A percentile compares a stretch with the other conserved stretches of the same genome.
Conservation (phyloP, 2,329 filamentous ascomycete species). For the Colletotrichum phormii region DNA sequence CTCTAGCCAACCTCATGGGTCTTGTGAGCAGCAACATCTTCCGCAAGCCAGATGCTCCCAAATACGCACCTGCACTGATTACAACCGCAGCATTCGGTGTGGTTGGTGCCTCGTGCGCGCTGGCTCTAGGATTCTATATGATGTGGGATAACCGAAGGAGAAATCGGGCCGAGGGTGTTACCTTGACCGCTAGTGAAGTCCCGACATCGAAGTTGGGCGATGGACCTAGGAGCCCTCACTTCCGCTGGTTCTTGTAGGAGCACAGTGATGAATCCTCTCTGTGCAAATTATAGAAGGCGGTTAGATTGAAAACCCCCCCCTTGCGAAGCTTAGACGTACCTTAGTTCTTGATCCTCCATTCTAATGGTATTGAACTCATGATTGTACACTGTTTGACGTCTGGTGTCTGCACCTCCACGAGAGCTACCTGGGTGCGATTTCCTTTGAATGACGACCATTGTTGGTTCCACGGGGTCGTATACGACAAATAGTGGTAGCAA, state of each 20-base stretch:
- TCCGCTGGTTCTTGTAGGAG: constrained; percentile 60
- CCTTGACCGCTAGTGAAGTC: constrained; percentile 57
- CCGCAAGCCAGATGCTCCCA: constrained; percentile 70
- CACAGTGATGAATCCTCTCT: too few species aligned
- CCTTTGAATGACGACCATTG: background rate
- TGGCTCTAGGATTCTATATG: constrained; percentile 56
- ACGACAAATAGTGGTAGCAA: too few species aligned
- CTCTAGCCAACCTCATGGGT: constrained; percentile 82
- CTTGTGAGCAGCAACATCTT: constrained; percentile 79
- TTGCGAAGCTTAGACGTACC: too few species aligned
- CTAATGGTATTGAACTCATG: too few species aligned
- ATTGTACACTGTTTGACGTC: too few species aligned
- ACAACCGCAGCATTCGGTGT: constrained; percentile 75
- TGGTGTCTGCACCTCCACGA: too few species aligned
- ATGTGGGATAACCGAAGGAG: constrained; percentile 64
- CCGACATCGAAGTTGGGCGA: constrained; percentile 62
- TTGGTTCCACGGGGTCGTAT: too few species aligned
- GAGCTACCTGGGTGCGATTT: background rate
- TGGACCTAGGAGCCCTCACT: constrained; percentile 58
- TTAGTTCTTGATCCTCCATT: too few species aligned
- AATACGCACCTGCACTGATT: constrained; percentile 73
- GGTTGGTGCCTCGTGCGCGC: constrained; percentile 57
- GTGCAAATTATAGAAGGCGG: too few species aligned
- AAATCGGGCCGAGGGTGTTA: constrained; percentile 64
- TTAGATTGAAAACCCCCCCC: too few species aligned